A percentile compares a stretch with the other conserved stretches of the same genome.
Conservation (phyloP, 1,284 basidiomycete genomes). For the Cryptococcus wingfieldii region DNA sequence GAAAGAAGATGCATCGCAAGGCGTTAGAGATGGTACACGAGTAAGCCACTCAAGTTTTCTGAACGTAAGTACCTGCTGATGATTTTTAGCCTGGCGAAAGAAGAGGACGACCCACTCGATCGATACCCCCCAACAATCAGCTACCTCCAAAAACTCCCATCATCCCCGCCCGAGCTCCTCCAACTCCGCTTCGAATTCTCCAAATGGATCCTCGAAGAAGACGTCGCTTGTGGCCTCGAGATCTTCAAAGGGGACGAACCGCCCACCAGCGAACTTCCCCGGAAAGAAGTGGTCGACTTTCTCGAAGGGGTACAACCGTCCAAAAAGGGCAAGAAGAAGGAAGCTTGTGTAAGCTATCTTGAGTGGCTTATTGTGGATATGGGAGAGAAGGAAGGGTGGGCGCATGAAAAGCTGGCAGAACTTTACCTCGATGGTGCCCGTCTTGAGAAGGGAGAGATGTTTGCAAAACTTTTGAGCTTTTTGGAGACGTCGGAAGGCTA, state of each 20-base stretch:
- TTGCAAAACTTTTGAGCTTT: constrained; percentile 70
- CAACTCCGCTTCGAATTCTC: constrained; percentile 73
- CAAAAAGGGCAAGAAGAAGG: constrained; percentile 1
- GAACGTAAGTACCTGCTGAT: neutral
- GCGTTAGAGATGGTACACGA: constrained; percentile 75
- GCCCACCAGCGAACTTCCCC: constrained; percentile 56
- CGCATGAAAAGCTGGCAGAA: constrained; percentile 84
- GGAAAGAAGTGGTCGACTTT: constrained; percentile 66
- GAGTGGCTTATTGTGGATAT: constrained; percentile 76
- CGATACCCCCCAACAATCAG: constrained; percentile 77
- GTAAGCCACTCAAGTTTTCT: constrained; percentile 52
- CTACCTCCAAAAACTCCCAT: constrained; percentile 87
- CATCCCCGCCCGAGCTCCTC: constrained; percentile 73
- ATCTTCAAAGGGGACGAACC: constrained; percentile 84
- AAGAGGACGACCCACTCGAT: constrained; percentile 71
- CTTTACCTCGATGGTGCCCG: constrained; percentile 64
- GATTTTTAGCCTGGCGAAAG: constrained; percentile 63
- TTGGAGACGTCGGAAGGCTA: constrained; percentile 69
- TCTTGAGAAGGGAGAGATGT: constrained; percentile 52
- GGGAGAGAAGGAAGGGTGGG: constrained; percentile 62
- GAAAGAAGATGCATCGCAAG: constrained; percentile 90
- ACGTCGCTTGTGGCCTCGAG: constrained; percentile 62
- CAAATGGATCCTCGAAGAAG: constrained; percentile 76
- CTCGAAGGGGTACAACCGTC: constrained; percentile 58
- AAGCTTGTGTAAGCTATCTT: constrained; percentile 73